Conservation (phyloP, 257 asterid genomes). For the Primulina tabacum region DNA sequence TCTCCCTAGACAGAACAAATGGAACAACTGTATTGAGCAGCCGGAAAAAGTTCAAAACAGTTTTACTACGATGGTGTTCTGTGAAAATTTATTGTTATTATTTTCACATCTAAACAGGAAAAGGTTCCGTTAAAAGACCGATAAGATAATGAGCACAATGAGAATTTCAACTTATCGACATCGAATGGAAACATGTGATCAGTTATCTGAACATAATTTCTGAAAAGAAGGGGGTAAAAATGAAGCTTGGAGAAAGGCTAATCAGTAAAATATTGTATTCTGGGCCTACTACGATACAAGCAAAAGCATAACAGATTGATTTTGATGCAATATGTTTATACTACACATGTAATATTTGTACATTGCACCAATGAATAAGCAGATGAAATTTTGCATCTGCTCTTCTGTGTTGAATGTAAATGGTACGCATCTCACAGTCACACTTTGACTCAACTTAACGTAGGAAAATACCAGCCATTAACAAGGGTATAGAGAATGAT, state of each 20-base stretch:
- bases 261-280: not conserved
- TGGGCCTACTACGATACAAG: not conserved
- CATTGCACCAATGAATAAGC: not conserved
- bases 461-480: constrained; percentile 8
- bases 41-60: not conserved
- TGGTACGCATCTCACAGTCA: not conserved
- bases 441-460: not conserved
- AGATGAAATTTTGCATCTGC: not conserved
- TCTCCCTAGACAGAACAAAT: constrained; percentile 32
- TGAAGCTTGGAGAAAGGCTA: not conserved
- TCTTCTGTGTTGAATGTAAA: not conserved
- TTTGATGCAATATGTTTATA: not conserved
- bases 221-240: not conserved
- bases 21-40: constrained; percentile 9
- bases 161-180: not conserved
- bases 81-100: not conserved
- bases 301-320: not conserved
- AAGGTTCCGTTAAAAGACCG: not conserved
- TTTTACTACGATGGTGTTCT: not conserved
- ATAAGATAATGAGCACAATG: not conserved
- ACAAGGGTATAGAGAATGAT: not conserved
- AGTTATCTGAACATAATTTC: not conserved
- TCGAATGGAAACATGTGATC: not conserved
- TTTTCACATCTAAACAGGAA: not conserved
- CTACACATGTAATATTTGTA: not conserved